phyloP scores from a whole-genome alignment of 805 yeast genomes.

The Candida nonsorbophila region DNA sequence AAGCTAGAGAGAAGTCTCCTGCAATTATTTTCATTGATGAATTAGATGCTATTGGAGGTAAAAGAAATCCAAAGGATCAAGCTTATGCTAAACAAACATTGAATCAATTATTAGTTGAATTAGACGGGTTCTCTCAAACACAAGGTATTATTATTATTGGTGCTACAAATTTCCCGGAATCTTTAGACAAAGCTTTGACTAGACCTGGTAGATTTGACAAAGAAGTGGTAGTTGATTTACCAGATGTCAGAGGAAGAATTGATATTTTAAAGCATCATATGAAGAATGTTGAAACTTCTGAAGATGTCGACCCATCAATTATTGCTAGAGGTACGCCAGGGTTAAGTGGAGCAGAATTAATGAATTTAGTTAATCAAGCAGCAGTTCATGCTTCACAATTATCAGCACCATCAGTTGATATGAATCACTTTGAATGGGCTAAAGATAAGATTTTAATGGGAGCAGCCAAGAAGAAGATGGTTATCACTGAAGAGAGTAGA shows the following conservation, averaged over 20 bases:
- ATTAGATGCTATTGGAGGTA: conserved; percentile 97
- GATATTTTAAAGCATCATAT: conserved; percentile 89
- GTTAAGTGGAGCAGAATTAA: conserved; percentile 94
- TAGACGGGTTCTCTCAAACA: conserved; percentile 92
- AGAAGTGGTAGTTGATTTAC: conserved; percentile 89
- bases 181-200: conserved; percentile 92
- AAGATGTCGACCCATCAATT: conserved; percentile 80
- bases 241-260: conserved; percentile 96
- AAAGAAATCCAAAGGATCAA: conserved; percentile 94
- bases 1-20: conserved; percentile 93
- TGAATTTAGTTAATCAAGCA: conserved; percentile 95
- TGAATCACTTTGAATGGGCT: conserved; percentile 97
- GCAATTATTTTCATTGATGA: conserved; percentile 97
- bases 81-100: conserved; percentile 97
- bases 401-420: conserved; percentile 83
- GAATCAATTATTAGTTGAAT: conserved; percentile 90
- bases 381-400: conserved; percentile 95
- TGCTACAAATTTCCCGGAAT: conserved; percentile 97
- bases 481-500: conserved; percentile 90
- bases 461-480: conserved; percentile 97
- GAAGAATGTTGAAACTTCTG: conserved; percentile 81
- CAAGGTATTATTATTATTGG: conserved; percentile 94
- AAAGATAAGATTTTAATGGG: conserved; percentile 97
- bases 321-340: conserved; percentile 98
- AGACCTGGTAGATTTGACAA: conserved; percentile 99